phyloP scores from a whole-genome alignment of 2,329 filamentous ascomycete genomes.

The Aspergillus pseudoglaucus region DNA sequence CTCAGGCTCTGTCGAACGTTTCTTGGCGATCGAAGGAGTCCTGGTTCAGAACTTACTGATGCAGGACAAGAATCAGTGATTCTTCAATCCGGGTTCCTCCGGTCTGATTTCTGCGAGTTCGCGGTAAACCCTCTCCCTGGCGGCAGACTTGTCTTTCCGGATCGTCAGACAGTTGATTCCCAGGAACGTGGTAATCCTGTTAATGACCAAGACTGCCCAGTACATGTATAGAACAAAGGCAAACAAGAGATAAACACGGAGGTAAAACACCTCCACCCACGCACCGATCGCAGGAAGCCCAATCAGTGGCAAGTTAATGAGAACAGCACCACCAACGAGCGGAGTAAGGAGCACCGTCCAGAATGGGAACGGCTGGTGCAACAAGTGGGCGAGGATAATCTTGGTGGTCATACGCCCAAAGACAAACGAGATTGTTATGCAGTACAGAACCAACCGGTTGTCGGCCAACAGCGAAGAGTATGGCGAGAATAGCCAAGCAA shows the following conservation, averaged over 20 bases:
- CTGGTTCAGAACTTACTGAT: neutral
- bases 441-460: constrained; percentile 88
- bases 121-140: constrained; percentile 31
- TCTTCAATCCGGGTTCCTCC: constrained; percentile 11
- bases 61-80: constrained; percentile 10
- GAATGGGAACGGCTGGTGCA: constrained; percentile 88
- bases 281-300: constrained; percentile 63
- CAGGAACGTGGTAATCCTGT: constrained; percentile 82
- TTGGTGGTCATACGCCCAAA: constrained; percentile 98
- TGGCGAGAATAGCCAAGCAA: constrained; percentile 83
- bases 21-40: neutral
- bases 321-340: constrained; percentile 73
- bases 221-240: constrained; percentile 79
- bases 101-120: constrained; percentile 23
- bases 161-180: constrained; percentile 96
- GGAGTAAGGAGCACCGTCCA: constrained; percentile 90
- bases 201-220: constrained; percentile 88
- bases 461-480: constrained; percentile 73
- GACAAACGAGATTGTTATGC: constrained; percentile 89
- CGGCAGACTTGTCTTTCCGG: constrained; percentile 29
- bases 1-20: neutral
- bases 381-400: constrained; percentile 94
- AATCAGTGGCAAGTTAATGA: constrained; percentile 74
- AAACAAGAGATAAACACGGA: constrained; percentile 78
- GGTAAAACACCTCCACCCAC: constrained; percentile 67